A percentile compares a stretch with the other conserved stretches of the same genome.
phyloP scores from a whole-genome alignment of 768 basidiomycete species.

The Asterophora lycoperdoides region DNA sequence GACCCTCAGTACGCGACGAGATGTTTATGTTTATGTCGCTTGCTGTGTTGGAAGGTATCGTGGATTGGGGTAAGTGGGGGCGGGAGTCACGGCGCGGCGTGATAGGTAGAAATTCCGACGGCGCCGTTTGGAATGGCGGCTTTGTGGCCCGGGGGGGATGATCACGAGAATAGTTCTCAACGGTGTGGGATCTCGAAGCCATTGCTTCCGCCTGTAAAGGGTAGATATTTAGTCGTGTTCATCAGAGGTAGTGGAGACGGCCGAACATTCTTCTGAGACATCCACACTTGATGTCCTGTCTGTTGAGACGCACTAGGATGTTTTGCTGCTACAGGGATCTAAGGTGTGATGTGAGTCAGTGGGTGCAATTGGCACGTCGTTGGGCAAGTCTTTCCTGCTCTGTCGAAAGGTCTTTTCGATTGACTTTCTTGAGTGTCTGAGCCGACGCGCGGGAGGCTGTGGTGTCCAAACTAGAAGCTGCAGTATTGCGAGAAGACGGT shows the following conservation, averaged over 20 bases:
- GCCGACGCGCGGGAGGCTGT: background rate
- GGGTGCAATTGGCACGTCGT: too few species aligned
- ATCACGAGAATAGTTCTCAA: background rate
- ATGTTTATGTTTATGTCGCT: too few species aligned
- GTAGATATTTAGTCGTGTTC: background rate
- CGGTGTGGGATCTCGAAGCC: background rate
- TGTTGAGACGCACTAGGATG: conserved; percentile 8
- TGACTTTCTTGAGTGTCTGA: background rate
- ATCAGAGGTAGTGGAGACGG: background rate
- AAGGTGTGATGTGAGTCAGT: background rate
- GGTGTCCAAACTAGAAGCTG: background rate
- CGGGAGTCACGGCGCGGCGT: background rate
- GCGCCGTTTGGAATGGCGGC: background rate
- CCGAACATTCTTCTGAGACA: background rate
- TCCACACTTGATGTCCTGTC: conserved; percentile 1
- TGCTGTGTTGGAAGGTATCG: too few species aligned
- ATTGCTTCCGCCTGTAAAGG: background rate
- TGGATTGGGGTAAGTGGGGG: background rate
- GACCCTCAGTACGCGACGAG: background rate
- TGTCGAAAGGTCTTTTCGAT: conserved; percentile 28
- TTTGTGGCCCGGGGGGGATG: background rate
- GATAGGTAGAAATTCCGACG: background rate
- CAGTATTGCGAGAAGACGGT: conserved; percentile 1
- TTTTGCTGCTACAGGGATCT: conserved; percentile 1
- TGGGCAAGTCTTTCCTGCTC: conserved; percentile 43